phyloP scores from a whole-genome alignment of 2,329 filamentous ascomycete genomes.

The Pyrenophora tritici-repentis region DNA sequence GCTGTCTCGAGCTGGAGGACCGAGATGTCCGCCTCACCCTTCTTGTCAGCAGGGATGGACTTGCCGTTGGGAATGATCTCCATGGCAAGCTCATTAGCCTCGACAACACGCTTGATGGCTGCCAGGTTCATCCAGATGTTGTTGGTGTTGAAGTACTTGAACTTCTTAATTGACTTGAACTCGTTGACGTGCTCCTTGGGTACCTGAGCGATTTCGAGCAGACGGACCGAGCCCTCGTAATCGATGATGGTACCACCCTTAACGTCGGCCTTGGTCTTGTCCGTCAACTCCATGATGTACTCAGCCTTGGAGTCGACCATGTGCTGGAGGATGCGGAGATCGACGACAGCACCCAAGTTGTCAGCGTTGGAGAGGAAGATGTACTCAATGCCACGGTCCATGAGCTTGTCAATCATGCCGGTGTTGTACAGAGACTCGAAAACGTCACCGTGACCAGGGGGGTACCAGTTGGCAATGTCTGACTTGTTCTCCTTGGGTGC shows the following conservation, averaged over 20 bases:
- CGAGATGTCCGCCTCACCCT: slow-evolving; percentile 97
- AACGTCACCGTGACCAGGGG: slow-evolving; percentile 97
- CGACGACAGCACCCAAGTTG: slow-evolving; percentile 96
- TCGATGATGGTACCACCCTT: slow-evolving; percentile 99
- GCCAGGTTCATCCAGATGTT: slow-evolving; percentile 99
- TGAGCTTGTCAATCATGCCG: slow-evolving; percentile 93
- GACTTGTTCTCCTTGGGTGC: slow-evolving; percentile 90
- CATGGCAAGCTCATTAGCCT: slow-evolving; percentile 98
- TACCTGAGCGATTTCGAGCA: slow-evolving; percentile 98
- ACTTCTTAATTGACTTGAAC: slow-evolving; percentile 99
- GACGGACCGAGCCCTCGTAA: slow-evolving; percentile 94
- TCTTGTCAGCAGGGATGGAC: slow-evolving; percentile 98
- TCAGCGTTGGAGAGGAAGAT: slow-evolving; percentile 99
- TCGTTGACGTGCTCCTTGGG: slow-evolving; percentile 99
- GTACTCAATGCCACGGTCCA: slow-evolving; percentile 93
- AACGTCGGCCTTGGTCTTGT: slow-evolving; percentile 99
- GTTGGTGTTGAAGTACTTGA: slow-evolving; percentile 99
- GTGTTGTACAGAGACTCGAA: slow-evolving; percentile 99
- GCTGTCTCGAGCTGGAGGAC: slow-evolving; percentile 99
- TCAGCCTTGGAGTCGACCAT: slow-evolving; percentile 97
- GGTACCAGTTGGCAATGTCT: slow-evolving; percentile 95
- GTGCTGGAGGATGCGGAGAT: slow-evolving; percentile 97
- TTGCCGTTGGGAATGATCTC: slow-evolving; percentile 99
- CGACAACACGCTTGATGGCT: slow-evolving; percentile 97
- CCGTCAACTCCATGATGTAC: slow-evolving; percentile 99